These are phyloP conservation scores for Stentor roeselii DNA, from an alignment of 73 alveolate species.

Conservation along the genomic window DNA sequence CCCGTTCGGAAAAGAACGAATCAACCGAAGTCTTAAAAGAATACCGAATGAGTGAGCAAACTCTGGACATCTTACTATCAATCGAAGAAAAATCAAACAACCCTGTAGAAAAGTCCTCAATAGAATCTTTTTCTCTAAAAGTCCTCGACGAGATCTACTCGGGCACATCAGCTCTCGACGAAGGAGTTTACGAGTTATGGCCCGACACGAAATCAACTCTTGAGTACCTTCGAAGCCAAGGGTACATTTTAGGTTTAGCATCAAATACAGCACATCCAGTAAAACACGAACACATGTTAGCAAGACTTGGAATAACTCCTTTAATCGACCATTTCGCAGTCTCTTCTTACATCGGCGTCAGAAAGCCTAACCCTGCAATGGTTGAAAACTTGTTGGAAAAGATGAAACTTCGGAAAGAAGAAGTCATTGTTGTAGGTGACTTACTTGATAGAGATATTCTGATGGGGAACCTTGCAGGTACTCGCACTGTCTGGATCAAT, in stretches of 20 bases:
- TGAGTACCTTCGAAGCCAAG: not conserved
- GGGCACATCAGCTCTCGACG: not conserved
- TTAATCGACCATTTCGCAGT: conserved; percentile 2
- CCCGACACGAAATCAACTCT: conserved; percentile 20
- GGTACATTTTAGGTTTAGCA: conserved; percentile 16
- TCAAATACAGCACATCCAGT: conserved; percentile 29
- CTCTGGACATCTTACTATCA: not conserved
- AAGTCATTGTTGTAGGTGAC: conserved; percentile 28
- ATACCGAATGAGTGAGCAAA: conserved; percentile 24
- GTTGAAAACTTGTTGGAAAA: not conserved
- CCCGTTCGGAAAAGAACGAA: not conserved
- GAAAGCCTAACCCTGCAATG: conserved; percentile 31
- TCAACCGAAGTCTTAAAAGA: conserved; percentile 15
- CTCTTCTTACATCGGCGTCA: conserved; percentile 16
- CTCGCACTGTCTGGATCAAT: conserved; percentile 11
- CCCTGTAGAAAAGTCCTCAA: not conserved
- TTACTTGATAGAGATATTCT: conserved; percentile 22
- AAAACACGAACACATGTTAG: conserved; percentile 28
- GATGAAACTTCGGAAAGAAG: not conserved
- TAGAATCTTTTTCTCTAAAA: not conserved
- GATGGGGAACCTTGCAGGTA: conserved; percentile 11
- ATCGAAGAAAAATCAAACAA: not conserved
- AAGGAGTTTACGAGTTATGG: conserved; percentile 29
- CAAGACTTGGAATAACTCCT: not conserved
- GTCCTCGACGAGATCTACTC: not conserved